Conservation (phyloP, 2,329 filamentous ascomycete genomes). For the Tothia fuscella region DNA sequence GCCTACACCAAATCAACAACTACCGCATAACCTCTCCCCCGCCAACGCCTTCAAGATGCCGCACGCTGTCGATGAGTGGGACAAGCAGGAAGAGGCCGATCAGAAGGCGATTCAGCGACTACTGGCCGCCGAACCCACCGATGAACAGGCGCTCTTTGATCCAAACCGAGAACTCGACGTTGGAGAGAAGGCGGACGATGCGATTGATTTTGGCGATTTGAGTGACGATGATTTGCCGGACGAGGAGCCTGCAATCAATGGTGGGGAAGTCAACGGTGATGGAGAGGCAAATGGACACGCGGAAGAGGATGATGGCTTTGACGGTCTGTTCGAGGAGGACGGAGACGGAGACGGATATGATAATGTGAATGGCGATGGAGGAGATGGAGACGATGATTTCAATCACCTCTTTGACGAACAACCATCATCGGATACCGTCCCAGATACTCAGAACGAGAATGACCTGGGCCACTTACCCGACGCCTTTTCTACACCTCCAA, state of each 20-base stretch:
- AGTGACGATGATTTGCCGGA: constrained; percentile 84
- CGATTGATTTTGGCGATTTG: constrained; percentile 82
- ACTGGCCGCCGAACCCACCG: background rate
- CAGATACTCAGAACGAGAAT: background rate
- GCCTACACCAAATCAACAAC: too few species aligned
- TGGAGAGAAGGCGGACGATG: constrained; percentile 76
- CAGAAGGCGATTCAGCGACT: background rate
- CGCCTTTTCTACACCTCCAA: background rate
- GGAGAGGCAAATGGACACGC: constrained; percentile 1
- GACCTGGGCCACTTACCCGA: background rate
- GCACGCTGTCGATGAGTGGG: constrained; percentile 1
- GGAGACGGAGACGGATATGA: constrained; percentile 30
- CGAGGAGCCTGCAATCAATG: constrained; percentile 37
- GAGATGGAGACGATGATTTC: constrained; percentile 24
- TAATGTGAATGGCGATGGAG: constrained; percentile 31
- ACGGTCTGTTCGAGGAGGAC: constrained; percentile 59
- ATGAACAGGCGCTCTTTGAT: background rate
- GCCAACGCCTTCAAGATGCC: constrained; percentile 4
- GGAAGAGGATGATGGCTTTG: constrained; percentile 45
- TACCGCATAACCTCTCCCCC: background rate
- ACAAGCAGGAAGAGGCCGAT: constrained; percentile 2
- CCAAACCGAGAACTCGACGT: background rate
- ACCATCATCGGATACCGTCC: background rate
- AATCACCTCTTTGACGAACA: constrained; percentile 7
- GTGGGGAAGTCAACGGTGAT: constrained; percentile 1